Percentiles rank a stretch among this genome's conserved stretches.
phyloP scores from a whole-genome alignment of 768 basidiomycete species.

The Lactarius psammicola region DNA sequence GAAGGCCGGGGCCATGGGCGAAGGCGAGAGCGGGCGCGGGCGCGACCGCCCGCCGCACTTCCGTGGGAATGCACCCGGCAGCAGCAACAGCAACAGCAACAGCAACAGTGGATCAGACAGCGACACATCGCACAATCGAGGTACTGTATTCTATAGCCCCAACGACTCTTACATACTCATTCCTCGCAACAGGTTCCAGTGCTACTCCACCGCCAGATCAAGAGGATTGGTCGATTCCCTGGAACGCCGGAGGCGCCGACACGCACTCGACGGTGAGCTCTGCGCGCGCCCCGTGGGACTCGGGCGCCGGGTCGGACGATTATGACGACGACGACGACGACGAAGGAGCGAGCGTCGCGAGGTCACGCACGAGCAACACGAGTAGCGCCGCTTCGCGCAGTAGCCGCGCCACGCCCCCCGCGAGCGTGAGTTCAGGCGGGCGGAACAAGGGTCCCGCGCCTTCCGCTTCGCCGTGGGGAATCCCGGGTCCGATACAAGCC shows the following conservation, averaged over 20 bases:
- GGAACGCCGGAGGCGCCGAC: background rate
- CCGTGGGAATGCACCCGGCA: background rate
- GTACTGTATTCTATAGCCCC: background rate
- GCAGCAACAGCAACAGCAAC: background rate
- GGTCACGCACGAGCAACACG: background rate
- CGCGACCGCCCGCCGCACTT: background rate
- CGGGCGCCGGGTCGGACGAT: background rate
- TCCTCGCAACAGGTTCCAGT: background rate
- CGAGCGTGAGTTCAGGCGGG: background rate
- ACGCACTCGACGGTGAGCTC: background rate
- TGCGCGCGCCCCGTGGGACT: conserved; percentile 1
- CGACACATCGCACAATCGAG: background rate
- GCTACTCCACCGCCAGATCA: too few species aligned
- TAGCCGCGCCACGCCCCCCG: background rate
- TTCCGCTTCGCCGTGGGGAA: background rate
- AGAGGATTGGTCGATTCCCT: background rate
- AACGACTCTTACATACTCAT: background rate
- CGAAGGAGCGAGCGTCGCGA: background rate
- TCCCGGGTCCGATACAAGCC: background rate
- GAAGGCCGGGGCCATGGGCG: background rate
- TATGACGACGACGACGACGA: background rate
- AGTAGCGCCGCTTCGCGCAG: background rate
- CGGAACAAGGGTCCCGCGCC: background rate
- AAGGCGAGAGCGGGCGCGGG: background rate
- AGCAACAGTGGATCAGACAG: background rate